A percentile compares a stretch with the other conserved stretches of the same genome.
phyloP scores from a whole-genome alignment of 2,329 filamentous ascomycete species.

The Cordyceps fumosorosea region DNA sequence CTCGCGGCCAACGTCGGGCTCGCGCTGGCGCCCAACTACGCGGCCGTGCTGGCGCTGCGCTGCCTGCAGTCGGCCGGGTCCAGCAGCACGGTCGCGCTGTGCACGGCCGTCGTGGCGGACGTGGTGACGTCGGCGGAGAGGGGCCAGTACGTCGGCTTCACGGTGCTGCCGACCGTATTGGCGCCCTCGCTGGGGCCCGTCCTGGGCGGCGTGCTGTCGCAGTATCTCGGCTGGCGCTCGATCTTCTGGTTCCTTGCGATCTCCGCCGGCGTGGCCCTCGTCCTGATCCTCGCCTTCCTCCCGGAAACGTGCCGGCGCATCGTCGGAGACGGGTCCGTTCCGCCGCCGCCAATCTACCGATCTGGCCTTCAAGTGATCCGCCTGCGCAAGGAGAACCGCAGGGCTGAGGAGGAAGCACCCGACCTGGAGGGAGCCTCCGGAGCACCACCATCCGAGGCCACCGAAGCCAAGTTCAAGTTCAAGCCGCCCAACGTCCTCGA shows the following conservation, averaged over 20 bases:
- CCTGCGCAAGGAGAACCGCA: constrained; percentile 15
- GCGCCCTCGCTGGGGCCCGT: constrained; percentile 47
- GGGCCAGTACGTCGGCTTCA: constrained; percentile 51
- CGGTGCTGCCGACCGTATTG: constrained; percentile 41
- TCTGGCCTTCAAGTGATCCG: constrained; percentile 27
- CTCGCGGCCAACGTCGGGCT: constrained; percentile 48
- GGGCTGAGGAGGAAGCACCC: neutral
- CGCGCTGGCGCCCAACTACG: constrained; percentile 42
- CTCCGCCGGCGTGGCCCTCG: constrained; percentile 30
- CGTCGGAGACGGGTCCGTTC: constrained; percentile 47
- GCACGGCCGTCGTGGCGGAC: constrained; percentile 55
- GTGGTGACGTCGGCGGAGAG: constrained; percentile 56
- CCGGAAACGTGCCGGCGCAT: constrained; percentile 45
- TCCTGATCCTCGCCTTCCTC: constrained; percentile 41
- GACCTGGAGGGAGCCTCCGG: neutral
- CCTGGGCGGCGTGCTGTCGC: constrained; percentile 50
- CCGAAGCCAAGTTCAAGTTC: constrained; percentile 25
- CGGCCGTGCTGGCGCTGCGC: constrained; percentile 45
- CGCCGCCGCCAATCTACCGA: constrained; percentile 31
- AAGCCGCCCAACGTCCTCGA: constrained; percentile 35
- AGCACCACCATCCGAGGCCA: neutral
- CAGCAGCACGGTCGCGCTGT: constrained; percentile 53
- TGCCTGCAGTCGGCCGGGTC: constrained; percentile 53
- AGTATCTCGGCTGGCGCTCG: constrained; percentile 51
- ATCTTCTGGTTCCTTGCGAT: constrained; percentile 60